Percentiles rank a stretch among this genome's conserved stretches.
Evolutionary conservation across 495 filamentous ascomycete genomes (phyloP).

Genomic region (Geoglossum glabrum): DNA sequence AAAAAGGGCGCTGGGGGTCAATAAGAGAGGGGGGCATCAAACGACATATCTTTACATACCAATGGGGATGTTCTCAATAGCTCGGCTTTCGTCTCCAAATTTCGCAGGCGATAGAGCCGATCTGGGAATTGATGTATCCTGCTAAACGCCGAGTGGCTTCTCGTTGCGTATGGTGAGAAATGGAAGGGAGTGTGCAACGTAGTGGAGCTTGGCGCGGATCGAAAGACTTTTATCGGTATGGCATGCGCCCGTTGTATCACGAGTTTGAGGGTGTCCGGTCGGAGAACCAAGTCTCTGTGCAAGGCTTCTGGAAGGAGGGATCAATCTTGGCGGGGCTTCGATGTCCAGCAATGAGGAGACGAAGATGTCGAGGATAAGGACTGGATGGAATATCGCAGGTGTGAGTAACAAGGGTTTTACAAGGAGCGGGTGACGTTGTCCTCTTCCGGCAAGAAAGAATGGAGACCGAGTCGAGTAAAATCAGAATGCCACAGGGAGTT

Average conservation of each 20-base stretch:
- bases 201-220: not conserved
- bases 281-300: not conserved
- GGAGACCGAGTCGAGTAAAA: conserved; percentile 11
- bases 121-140: not conserved
- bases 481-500: conserved; percentile 7
- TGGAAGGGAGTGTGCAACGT: not conserved
- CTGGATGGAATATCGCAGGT: not conserved
- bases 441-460: conserved; percentile 6
- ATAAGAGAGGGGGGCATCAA: not conserved
- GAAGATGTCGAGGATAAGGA: conserved; percentile 1
- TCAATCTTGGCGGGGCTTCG: not conserved
- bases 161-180: not conserved
- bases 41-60: not conserved
- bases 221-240: not conserved
- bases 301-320: not conserved
- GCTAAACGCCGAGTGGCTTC: not conserved
- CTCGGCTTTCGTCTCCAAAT: not conserved
- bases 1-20: not conserved
- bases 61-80: not conserved
- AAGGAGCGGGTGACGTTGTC: conserved; percentile 4
- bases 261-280: not conserved
- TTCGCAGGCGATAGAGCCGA: not conserved
- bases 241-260: not conserved
- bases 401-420: conserved; percentile 1
- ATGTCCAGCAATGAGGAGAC: not conserved